Percentiles rank a stretch among this genome's conserved stretches.
These are phyloP conservation scores for Termitomyces sp. DNA, from an alignment of 768 basidiomycete genomes.

Conservation along the genomic window DNA sequence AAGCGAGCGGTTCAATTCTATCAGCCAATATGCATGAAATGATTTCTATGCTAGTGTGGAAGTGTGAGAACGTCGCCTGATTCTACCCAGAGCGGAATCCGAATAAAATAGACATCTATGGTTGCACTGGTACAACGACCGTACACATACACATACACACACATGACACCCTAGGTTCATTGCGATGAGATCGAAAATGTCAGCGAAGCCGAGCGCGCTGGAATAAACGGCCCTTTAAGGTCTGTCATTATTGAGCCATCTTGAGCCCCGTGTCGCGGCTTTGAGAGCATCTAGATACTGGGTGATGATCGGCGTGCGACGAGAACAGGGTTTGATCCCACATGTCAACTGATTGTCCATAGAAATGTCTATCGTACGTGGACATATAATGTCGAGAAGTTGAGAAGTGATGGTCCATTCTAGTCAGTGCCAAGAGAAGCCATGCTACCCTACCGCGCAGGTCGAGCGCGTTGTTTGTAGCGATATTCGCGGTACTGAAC, in stretches of 20 bases:
- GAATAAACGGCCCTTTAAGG: background rate
- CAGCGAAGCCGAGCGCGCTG: background rate
- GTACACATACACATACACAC: too few relatives aligned
- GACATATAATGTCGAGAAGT: slow-evolving; percentile 15
- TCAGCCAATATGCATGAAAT: background rate
- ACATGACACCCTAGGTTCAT: background rate
- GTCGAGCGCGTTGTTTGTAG: background rate
- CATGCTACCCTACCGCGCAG: background rate
- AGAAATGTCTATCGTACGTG: slow-evolving; percentile 3
- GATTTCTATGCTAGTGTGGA: background rate
- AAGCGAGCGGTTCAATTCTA: background rate
- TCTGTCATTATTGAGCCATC: background rate
- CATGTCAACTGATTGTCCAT: slow-evolving; percentile 1
- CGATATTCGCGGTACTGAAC: background rate
- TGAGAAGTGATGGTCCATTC: slow-evolving; percentile 1
- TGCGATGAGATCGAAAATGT: slow-evolving; percentile 17
- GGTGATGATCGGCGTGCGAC: background rate
- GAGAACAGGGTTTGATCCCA: background rate
- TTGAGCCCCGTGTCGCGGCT: background rate
- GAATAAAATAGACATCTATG: background rate
- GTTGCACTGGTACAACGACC: background rate
- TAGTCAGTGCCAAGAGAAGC: background rate
- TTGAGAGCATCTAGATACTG: too few relatives aligned
- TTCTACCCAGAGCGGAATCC: background rate
- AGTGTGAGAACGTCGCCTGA: background rate